Evolutionary conservation across 176 grass and related monocot species (phyloP), one percentile per base, ranked within the genome.

Genomic region (Typha latifolia): DNA sequence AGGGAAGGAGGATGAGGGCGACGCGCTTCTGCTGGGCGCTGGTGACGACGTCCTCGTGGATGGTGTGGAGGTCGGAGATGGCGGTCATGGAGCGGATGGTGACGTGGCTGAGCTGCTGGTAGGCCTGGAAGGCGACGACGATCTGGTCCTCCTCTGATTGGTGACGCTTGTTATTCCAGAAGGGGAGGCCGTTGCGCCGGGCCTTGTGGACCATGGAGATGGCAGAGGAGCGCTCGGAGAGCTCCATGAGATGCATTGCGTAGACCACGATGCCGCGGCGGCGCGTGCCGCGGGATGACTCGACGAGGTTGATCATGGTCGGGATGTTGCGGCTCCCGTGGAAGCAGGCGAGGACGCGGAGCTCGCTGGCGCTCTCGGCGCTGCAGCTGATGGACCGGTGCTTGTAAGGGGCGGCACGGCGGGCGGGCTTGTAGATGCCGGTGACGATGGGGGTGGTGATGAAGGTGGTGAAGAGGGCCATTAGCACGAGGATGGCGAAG

Each of bases 381-480:
- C 59, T 79, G 56, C 51, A 55, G 27, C 37, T 21, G 43, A 72
- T 66, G 14, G 68, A 53, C 12, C 68, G 77, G 68, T 79, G 77
- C 29, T 79, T 79, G 67, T 72, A 66, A 12, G 27, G 2, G 6
- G 47, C 61, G 47, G 77, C 67, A 20, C 48, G 47, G 50, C 77
- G 57, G 9, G 77, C 77, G 31, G 77, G 77, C 67, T 79, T 79
- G 77, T 79, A 79, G 53, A 79, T 57, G 14, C 61, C 77, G 23
- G 34, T 78, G 51, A 78, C 74, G 66, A 77, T 62, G 3, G 74
- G 69, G 21, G 69, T 83, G n/a, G 80, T 83, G 49, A 83, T 69
- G 68, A 83, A 78, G 37, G 80, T 83, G 37, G 80, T 83, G 62
- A 82, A 82, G 26, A 82, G 80, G 6, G 80, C 73, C 67, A 82